These are phyloP conservation scores for Termitomyces sp. DNA, from an alignment of 768 basidiomycete species.

Conservation along the genomic window DNA sequence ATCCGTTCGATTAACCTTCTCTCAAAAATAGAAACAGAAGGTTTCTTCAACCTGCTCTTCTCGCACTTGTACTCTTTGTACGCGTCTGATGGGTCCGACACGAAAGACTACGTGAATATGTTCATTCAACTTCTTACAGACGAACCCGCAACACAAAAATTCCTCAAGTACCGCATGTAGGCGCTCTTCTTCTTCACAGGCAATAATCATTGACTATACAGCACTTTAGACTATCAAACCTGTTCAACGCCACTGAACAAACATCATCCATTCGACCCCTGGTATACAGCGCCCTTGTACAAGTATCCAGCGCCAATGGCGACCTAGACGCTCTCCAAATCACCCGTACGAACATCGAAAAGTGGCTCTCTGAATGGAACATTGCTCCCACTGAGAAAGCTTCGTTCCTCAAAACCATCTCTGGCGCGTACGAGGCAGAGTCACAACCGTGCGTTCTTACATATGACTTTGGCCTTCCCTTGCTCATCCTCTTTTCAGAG, in stretches of 20 bases:
- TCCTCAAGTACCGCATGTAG: slow-evolving; percentile 74
- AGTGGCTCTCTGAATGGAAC: slow-evolving; percentile 75
- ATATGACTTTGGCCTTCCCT: neutral
- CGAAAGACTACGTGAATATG: slow-evolving; percentile 46
- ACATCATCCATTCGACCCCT: slow-evolving; percentile 56
- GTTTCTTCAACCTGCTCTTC: slow-evolving; percentile 81
- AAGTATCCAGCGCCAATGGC: slow-evolving; percentile 51
- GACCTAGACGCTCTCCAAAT: slow-evolving; percentile 61
- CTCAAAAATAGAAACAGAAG: slow-evolving; percentile 62
- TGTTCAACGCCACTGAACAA: slow-evolving; percentile 74
- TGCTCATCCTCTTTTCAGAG: slow-evolving; percentile 28
- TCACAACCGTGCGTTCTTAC: slow-evolving; percentile 48
- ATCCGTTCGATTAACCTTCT: neutral
- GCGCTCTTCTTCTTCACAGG: slow-evolving; percentile 16
- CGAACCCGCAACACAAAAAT: slow-evolving; percentile 46
- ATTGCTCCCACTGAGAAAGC: slow-evolving; percentile 57
- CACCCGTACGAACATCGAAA: slow-evolving; percentile 56
- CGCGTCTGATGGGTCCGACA: slow-evolving; percentile 47
- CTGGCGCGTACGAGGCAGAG: slow-evolving; percentile 50
- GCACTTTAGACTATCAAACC: slow-evolving; percentile 59
- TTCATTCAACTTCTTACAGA: slow-evolving; percentile 47
- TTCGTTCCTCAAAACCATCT: slow-evolving; percentile 58
- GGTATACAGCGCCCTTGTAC: slow-evolving; percentile 59
- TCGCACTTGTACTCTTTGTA: slow-evolving; percentile 66
- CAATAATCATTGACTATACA: slow-evolving; percentile 5